Conservation (phyloP, 192 early-diverging fungal species). For the Obelidium mucronatum region DNA sequence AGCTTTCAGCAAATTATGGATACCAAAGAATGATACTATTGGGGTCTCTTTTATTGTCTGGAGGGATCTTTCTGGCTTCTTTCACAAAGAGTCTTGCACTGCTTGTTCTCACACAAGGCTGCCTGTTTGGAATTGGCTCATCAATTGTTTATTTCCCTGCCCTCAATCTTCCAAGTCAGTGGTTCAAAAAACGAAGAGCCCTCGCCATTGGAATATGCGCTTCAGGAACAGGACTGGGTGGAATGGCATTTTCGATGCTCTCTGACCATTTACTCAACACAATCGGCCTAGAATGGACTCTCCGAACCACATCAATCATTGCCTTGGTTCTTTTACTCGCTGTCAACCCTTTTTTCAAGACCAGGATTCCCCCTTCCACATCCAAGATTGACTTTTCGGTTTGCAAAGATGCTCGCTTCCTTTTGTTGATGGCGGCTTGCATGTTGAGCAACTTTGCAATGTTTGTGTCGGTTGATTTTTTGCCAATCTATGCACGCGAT, state of each 20-base stretch:
- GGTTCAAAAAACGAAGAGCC: slow-evolving; percentile 68
- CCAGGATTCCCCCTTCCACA: slow-evolving; percentile 6
- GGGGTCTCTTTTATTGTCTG: slow-evolving; percentile 54
- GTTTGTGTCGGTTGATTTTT: slow-evolving; percentile 11
- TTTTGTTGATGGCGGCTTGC: background rate
- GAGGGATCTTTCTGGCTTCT: slow-evolving; percentile 17
- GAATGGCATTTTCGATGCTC: slow-evolving; percentile 68
- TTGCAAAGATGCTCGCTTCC: background rate
- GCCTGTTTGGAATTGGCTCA: slow-evolving; percentile 76
- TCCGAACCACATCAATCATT: slow-evolving; percentile 72
- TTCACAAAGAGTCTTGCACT: slow-evolving; percentile 49
- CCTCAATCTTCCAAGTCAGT: slow-evolving; percentile 70
- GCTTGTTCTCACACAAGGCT: slow-evolving; percentile 73
- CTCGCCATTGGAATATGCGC: slow-evolving; percentile 76
- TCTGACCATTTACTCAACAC: slow-evolving; percentile 63
- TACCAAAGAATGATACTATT: slow-evolving; percentile 53
- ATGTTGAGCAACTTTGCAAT: slow-evolving; percentile 1
- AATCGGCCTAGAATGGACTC: slow-evolving; percentile 67
- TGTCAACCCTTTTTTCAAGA: slow-evolving; percentile 7
- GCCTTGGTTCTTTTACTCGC: slow-evolving; percentile 34
- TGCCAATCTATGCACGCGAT: slow-evolving; percentile 2
- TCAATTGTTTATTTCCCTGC: slow-evolving; percentile 70
- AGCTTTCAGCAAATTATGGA: slow-evolving; percentile 50
- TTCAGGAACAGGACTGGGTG: slow-evolving; percentile 76
- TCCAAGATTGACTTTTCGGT: background rate